Percentiles rank a stretch among this genome's conserved stretches.
Evolutionary conservation across 345 rosid genomes (phyloP).

Genomic region (Eucalyptus pumila): DNA sequence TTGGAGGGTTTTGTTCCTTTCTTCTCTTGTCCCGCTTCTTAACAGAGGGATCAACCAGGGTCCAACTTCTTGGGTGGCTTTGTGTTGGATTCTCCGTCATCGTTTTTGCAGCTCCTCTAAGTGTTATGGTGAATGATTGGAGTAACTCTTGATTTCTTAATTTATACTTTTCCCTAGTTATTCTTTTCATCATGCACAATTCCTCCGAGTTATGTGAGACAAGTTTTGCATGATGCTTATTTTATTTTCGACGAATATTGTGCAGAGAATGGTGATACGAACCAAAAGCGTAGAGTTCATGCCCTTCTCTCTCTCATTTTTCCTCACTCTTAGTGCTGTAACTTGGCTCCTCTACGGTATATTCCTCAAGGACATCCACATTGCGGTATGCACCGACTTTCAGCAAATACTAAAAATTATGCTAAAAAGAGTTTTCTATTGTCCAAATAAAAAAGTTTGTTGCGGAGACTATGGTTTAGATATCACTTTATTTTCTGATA

Average conservation of each 20-base stretch:
- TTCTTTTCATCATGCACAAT: background rate
- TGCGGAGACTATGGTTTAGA: background rate
- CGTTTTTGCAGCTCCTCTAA: slow-evolving; percentile 30
- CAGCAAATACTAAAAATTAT: background rate
- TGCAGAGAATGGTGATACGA: background rate
- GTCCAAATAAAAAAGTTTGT: background rate
- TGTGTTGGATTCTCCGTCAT: background rate
- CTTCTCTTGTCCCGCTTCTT: no score
- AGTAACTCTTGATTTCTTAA: background rate
- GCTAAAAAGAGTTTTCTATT: background rate
- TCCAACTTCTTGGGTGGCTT: no score
- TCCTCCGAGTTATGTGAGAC: background rate
- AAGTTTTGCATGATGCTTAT: background rate
- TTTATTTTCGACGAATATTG: background rate
- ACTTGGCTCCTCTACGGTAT: slow-evolving; percentile 27
- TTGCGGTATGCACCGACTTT: slow-evolving; percentile 10
- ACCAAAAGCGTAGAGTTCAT: slow-evolving; percentile 19
- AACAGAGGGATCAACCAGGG: no score
- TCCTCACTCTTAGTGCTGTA: slow-evolving; percentile 15
- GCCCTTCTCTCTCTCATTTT: background rate
- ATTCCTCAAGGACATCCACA: slow-evolving; percentile 1
- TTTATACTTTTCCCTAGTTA: background rate
- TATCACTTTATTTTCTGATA: background rate
- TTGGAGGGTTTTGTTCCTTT: no score
- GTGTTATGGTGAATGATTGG: slow-evolving; percentile 17